Percentiles rank a stretch among this genome's conserved stretches.
Conservation (phyloP, 2,329 filamentous ascomycete species). For the Penicillium palitans region DNA sequence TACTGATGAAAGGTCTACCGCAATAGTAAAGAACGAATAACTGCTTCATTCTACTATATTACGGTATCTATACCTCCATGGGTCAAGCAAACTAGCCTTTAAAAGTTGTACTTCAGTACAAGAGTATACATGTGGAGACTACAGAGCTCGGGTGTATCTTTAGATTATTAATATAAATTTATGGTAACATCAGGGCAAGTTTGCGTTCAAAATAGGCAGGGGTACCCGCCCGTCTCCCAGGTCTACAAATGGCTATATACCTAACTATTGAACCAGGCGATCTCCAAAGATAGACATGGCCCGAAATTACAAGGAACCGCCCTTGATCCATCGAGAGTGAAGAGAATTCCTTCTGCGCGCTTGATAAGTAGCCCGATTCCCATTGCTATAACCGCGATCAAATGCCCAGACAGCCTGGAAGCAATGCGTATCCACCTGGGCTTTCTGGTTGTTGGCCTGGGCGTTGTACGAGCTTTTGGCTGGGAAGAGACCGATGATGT, state of each 20-base stretch:
- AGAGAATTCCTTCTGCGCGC: not conserved
- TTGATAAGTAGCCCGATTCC: not conserved
- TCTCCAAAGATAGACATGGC: not conserved
- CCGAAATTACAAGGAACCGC: not conserved
- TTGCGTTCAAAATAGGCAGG: too few species aligned
- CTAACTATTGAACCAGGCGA: not conserved
- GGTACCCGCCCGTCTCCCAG: not conserved
- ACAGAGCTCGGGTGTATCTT: too few species aligned
- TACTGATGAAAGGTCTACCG: too few species aligned
- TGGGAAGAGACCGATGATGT: constrained; percentile 16
- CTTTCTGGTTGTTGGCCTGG: constrained; percentile 17
- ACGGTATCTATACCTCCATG: too few species aligned
- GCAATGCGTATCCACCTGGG: constrained; percentile 16
- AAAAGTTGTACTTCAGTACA: too few species aligned
- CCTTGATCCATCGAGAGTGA: constrained; percentile 4
- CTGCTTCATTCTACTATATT: too few species aligned
- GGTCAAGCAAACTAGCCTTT: too few species aligned
- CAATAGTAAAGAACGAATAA: too few species aligned
- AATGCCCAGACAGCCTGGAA: constrained; percentile 17
- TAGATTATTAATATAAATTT: too few species aligned
- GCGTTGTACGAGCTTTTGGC: constrained; percentile 12
- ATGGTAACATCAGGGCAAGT: too few species aligned
- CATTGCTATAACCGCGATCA: constrained; percentile 1
- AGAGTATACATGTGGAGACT: too few species aligned
- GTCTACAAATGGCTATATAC: not conserved